These are phyloP conservation scores for Solanum appendiculatum DNA, from an alignment of 257 asterid genomes.

Conservation along the genomic window DNA sequence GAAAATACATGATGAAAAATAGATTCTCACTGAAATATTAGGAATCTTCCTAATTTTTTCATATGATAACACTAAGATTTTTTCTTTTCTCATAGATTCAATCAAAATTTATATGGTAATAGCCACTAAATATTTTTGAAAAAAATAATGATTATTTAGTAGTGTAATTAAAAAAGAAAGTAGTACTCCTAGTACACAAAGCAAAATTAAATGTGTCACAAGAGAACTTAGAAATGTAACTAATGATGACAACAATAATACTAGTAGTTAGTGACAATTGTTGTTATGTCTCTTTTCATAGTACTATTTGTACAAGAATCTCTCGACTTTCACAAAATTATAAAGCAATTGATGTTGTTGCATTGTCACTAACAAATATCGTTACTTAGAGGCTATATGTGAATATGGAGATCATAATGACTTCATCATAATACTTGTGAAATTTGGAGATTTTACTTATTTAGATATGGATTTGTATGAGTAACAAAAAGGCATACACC, in stretches of 20 bases:
- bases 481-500: not conserved
- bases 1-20: not conserved
- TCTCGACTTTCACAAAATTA: not conserved
- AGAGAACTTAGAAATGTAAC: not conserved
- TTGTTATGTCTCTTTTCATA: not conserved
- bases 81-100: not conserved
- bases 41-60: not conserved
- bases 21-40: not conserved
- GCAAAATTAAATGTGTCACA: not conserved
- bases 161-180: not conserved
- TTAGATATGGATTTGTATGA: not conserved
- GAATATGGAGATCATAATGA: not conserved
- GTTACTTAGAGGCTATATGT: not conserved
- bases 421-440: not conserved
- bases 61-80: too few relatives aligned
- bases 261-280: not conserved
- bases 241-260: not conserved
- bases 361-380: not conserved
- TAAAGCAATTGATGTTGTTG: not conserved
- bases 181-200: not conserved
- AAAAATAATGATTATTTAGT: not conserved
- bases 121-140: not conserved
- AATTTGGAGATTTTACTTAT: not conserved
- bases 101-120: not conserved
- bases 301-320: not conserved